Conservation (phyloP, 1,139 yeast genomes). For the Spencermartinsiella ligniputridi region DNA sequence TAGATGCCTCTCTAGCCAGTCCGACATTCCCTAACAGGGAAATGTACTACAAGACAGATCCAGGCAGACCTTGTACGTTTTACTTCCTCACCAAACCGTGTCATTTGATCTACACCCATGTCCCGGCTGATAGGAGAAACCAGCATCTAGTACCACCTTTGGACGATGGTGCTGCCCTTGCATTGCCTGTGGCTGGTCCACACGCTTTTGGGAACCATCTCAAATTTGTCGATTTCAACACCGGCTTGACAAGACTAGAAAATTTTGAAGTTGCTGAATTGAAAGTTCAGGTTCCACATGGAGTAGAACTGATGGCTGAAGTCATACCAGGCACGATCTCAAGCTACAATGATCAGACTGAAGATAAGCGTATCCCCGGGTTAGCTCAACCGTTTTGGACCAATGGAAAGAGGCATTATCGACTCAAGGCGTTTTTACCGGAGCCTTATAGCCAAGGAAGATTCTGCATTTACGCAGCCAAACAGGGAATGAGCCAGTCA, state of each 20-base stretch:
- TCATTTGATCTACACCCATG: slow-evolving; percentile 74
- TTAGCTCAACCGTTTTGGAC: slow-evolving; percentile 75
- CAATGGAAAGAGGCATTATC: slow-evolving; percentile 59
- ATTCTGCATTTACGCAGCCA: slow-evolving; percentile 70
- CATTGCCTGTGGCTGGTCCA: slow-evolving; percentile 81
- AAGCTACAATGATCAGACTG: slow-evolving; percentile 19
- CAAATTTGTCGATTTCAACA: slow-evolving; percentile 63
- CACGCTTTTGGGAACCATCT: slow-evolving; percentile 62
- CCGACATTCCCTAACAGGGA: slow-evolving; percentile 44
- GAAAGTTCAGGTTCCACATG: slow-evolving; percentile 64
- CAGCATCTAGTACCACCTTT: slow-evolving; percentile 86
- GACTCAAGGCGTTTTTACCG: slow-evolving; percentile 79
- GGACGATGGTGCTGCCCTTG: slow-evolving; percentile 70
- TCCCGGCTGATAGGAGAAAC: slow-evolving; percentile 70
- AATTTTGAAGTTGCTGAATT: slow-evolving; percentile 79
- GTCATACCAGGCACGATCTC: slow-evolving; percentile 33
- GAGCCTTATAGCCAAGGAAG: slow-evolving; percentile 63
- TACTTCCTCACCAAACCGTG: slow-evolving; percentile 78
- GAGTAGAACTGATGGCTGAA: slow-evolving; percentile 61
- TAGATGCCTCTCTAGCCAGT: slow-evolving; percentile 67
- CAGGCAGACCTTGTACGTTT: slow-evolving; percentile 35
- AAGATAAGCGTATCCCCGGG: slow-evolving; percentile 46
- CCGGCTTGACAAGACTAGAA: slow-evolving; percentile 66
- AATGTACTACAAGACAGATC: slow-evolving; percentile 3
- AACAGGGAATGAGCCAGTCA: slow-evolving; percentile 57